Base-by-base conservation (phyloP, 225 moss, liverwort and hornwort species). In the Pseudoscleropodium purum region DNA sequence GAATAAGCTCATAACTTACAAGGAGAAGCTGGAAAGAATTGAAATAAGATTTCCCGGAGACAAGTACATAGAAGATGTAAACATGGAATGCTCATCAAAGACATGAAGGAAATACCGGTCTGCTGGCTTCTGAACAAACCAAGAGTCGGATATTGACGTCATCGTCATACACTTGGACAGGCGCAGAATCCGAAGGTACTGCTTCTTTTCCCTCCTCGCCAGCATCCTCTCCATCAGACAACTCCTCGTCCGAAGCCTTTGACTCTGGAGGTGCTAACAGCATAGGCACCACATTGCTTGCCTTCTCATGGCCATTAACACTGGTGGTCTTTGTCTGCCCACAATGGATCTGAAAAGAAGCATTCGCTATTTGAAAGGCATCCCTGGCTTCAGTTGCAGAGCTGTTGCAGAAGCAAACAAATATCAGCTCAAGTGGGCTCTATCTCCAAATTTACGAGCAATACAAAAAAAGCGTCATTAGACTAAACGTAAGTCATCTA, bases 81-180 rank as follows among this genome's bases (percentile, higher is more conserved):
- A 89, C 84, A 84, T 68, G 75, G 18, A 85, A 84, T 65, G 66
- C 65, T 83, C 65, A 84, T 86, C 41, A 73, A 21, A 89, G 89
- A 80, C 56, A 84, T 61, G 16, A 84, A 37, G 25, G 68, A 74
- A 74, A 75, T 93, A 99, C 98, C 90, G 95, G 97, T 92, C 94
- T 95, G 91, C 90, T 94, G 59, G 96, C 93, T 94, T 96, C 99
- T 89, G 96, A 96, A 90, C 97, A 97, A 75, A 97, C 95, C 60
- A 99, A 92, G 88, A 99, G 90, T 72, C 99, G 95, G 87, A 99
- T 86, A 88, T 94, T 93, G 81, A 94, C 92, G 69, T 97, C 96
- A 67, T 99, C 99, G 76, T 99, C 97, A 88, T 97, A 99, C 19
- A 99, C 91, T 92, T 99, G 96, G 56, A 99, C 96, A 47, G 97